These are phyloP conservation scores for Wallacemonas sp. DNA, from an alignment of 208 protist genomes.

Conservation along the genomic window DNA sequence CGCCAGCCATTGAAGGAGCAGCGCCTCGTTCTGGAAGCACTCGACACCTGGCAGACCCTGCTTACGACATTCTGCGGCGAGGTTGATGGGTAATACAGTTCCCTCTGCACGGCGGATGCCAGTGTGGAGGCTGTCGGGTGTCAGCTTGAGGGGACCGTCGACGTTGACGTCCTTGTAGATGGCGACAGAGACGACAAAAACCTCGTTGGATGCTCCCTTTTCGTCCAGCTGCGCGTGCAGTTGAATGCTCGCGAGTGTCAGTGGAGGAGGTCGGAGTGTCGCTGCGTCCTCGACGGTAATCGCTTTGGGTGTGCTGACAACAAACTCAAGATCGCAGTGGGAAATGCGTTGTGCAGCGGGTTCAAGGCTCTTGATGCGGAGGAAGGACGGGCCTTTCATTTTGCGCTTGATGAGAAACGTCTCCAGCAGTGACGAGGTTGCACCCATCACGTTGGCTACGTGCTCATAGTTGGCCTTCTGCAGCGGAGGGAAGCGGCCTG, in stretches of 20 bases:
- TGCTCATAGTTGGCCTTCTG: conserved; percentile 50
- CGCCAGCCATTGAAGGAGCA: conserved; percentile 80
- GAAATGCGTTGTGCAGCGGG: conserved; percentile 52
- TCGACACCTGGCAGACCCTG: conserved; percentile 60
- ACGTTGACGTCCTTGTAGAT: conserved; percentile 79
- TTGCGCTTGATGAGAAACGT: conserved; percentile 92
- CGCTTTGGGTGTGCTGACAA: conserved; percentile 68
- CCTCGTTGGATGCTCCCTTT: conserved; percentile 83
- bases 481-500: conserved; percentile 66
- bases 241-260: conserved; percentile 88
- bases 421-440: conserved; percentile 85
- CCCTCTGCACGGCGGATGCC: conserved; percentile 60
- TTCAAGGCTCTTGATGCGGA: conserved; percentile 58
- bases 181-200: conserved; percentile 85
- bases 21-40: conserved; percentile 72
- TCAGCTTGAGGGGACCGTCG: conserved; percentile 53
- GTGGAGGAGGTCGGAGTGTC: conserved; percentile 65
- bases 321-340: conserved; percentile 86
- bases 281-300: conserved; percentile 55
- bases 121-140: conserved; percentile 46
- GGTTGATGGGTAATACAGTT: conserved; percentile 67
- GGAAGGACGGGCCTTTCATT: conserved; percentile 94
- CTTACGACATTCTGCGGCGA: conserved; percentile 74
- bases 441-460: conserved; percentile 86
- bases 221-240: conserved; percentile 89